Conservation (phyloP, 495 filamentous ascomycete genomes). For the Tuber brumale region DNA sequence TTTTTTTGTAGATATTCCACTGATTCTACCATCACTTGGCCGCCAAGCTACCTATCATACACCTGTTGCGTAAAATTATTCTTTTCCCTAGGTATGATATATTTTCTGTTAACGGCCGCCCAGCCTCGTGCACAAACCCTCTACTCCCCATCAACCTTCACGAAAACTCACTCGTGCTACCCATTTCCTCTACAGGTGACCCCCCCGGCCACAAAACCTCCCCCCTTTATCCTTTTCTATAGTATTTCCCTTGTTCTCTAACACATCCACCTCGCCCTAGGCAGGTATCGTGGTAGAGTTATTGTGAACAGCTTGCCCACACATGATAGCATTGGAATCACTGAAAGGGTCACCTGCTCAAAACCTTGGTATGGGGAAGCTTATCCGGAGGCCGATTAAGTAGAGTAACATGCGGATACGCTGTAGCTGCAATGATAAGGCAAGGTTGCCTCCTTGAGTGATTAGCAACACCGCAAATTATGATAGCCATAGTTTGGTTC, state of each 20-base stretch:
- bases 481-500: not conserved
- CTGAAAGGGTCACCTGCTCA: not conserved
- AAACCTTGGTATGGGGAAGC: not conserved
- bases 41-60: no score
- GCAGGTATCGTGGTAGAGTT: not conserved
- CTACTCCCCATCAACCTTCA: not conserved
- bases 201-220: not conserved
- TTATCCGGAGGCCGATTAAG: not conserved
- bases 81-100: no score
- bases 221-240: no score
- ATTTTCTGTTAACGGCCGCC: no score
- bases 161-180: not conserved
- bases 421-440: not conserved
- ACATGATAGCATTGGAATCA: not conserved
- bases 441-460: not conserved
- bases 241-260: no score
- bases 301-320: not conserved
- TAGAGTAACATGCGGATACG: not conserved
- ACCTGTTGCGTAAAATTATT: no score
- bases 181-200: not conserved
- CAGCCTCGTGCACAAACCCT: no score
- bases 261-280: no score
- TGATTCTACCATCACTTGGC: no score
- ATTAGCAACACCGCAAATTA: not conserved
- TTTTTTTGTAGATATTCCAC: no score